Percentiles rank a stretch among this genome's conserved stretches.
These are phyloP conservation scores for Jamesozyma spencerorum DNA, from an alignment of 805 yeast genomes.

Conservation along the genomic window DNA sequence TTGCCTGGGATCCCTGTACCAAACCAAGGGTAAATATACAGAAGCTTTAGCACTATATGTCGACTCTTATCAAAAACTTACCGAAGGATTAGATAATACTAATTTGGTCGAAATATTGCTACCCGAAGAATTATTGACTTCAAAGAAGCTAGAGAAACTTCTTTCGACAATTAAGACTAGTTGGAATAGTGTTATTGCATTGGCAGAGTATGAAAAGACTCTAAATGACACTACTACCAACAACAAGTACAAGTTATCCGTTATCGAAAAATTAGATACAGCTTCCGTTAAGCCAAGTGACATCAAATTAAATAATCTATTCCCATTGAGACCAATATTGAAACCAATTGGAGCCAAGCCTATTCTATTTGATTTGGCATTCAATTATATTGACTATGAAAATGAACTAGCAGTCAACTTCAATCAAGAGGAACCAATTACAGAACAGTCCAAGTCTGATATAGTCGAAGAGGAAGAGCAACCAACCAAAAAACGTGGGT, in stretches of 20 bases:
- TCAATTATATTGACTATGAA: slow-evolving; percentile 59
- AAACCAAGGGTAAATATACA: slow-evolving; percentile 20
- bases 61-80: slow-evolving; percentile 18
- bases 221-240: slow-evolving; percentile 6
- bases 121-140: slow-evolving; percentile 17
- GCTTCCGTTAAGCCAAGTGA: slow-evolving; percentile 14
- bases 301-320: slow-evolving; percentile 19
- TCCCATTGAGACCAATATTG: slow-evolving; percentile 33
- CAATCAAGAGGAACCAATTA: slow-evolving; percentile 9
- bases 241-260: slow-evolving; percentile 18
- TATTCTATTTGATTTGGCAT: slow-evolving; percentile 84
- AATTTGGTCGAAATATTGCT: slow-evolving; percentile 9
- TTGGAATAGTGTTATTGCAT: slow-evolving; percentile 25
- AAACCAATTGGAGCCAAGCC: slow-evolving; percentile 73
- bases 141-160: slow-evolving; percentile 42
- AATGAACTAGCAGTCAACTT: slow-evolving; percentile 3
- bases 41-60: slow-evolving; percentile 26
- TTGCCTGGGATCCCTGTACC: slow-evolving; percentile 24
- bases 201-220: slow-evolving; percentile 30
- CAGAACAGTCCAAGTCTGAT: slow-evolving; percentile 4
- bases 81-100: slow-evolving; percentile 6
- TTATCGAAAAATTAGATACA: slow-evolving; percentile 33
- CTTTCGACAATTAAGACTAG: slow-evolving; percentile 34
- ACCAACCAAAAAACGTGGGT: slow-evolving; percentile 48
- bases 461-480: slow-evolving; percentile 11